A percentile compares a stretch with the other conserved stretches of the same genome.
Evolutionary conservation across 163 green algal species (phyloP).

Genomic region (Chloroidium sp.): DNA sequence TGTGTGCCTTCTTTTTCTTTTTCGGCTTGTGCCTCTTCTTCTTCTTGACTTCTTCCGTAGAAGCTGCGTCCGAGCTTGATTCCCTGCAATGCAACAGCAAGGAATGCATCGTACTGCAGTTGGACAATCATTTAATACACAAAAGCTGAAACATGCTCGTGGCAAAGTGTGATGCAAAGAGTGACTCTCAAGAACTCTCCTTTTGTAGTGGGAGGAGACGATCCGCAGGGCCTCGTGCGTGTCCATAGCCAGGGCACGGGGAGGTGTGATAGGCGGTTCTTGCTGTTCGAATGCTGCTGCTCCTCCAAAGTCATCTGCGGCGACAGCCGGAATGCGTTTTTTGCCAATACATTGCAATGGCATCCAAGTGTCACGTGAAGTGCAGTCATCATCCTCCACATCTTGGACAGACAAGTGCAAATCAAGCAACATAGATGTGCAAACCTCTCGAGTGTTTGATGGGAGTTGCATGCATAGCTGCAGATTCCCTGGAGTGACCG

Average conservation of each 20-base stretch:
- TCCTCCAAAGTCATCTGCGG: neutral
- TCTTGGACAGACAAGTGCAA: neutral
- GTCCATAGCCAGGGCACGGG: neutral
- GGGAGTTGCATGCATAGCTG: neutral
- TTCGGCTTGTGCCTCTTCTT: neutral
- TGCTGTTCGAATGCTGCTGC: neutral
- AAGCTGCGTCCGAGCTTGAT: neutral
- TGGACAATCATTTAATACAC: neutral
- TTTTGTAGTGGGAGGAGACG: neutral
- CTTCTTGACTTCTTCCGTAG: neutral
- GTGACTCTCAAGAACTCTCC: neutral
- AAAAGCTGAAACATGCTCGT: neutral
- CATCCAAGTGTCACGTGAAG: neutral
- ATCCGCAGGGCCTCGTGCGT: neutral
- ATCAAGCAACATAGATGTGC: too few species aligned
- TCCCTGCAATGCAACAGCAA: neutral
- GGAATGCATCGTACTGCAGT: neutral
- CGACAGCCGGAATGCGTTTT: neutral
- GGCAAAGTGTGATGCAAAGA: neutral
- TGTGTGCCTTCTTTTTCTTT: neutral
- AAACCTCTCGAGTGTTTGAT: too few species aligned
- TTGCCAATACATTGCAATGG: neutral
- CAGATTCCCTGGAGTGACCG: neutral
- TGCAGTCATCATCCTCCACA: neutral
- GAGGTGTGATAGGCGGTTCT: neutral